Evolutionary conservation across 1,139 yeast genomes (phyloP), one percentile per base, ranked within the genome.

Genomic region (Pichia sp.): DNA sequence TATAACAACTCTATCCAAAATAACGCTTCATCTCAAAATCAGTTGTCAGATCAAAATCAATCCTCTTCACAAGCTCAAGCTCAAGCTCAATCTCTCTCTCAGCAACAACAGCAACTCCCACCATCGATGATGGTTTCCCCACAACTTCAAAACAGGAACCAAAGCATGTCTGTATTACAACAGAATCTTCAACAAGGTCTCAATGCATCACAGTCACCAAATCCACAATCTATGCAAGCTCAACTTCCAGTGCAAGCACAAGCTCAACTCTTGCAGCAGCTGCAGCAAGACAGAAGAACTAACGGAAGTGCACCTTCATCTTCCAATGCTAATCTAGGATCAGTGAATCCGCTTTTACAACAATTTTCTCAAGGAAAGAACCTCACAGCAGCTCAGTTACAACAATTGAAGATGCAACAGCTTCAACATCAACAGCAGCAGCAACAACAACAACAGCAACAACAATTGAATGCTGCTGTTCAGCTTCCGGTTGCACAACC

Each of bases 61-160:
- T n/a, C n/a, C n/a, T n/a, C n/a, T n/a, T n/a, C n/a, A n/a, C n/a
- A n/a, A n/a, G n/a, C n/a, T n/a, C n/a, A n/a, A n/a, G n/a, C n/a
- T n/a, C 30, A 35, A 11, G 17, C 9, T 3, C 32, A 14, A n/a
- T n/a, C n/a, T n/a, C n/a, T n/a, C 15, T 45, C 44, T 31, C 56
- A 51, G 17, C 54, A 53, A 15, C 32, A 17, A 18, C 32, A 18
- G 9, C 32, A 17, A 7, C 31, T 48, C 22, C 56, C 54, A 4
- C 30, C 52, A 23, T 51, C 54, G 14, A 47, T 54, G 54, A 47
- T 56, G 53, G 46, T 55, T 50, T 56, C 61, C 11, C 60, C 60
- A 4, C 60, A 55, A 39, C 35, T 50, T 7, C 59, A 55, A 38
- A 53, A 50, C 40, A 44, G 59, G 35, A 48, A 49, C 11, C 58